These are phyloP conservation scores for Symbiodinium natans DNA, from an alignment of 73 alveolate genomes.

Conservation along the genomic window DNA sequence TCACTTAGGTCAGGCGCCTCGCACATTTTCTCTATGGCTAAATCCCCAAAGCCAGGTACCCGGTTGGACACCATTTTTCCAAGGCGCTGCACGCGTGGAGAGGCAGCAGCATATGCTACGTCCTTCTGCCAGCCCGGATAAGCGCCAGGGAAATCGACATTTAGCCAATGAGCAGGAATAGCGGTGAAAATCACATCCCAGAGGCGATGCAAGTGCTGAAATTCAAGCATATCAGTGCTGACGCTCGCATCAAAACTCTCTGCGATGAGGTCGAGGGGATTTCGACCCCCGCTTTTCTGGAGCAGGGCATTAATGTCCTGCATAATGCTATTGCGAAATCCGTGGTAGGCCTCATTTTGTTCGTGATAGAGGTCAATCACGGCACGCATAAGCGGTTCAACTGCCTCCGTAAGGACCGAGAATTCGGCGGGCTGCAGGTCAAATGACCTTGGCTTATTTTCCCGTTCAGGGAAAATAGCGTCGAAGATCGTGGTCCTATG, in stretches of 20 bases:
- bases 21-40: neutral
- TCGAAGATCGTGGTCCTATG: slow-evolving; percentile 30
- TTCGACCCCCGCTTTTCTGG: neutral
- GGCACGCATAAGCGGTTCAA: neutral
- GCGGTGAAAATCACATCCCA: slow-evolving; percentile 2
- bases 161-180: neutral
- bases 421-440: slow-evolving; percentile 16
- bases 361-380: neutral
- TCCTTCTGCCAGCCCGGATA: slow-evolving; percentile 14
- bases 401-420: neutral
- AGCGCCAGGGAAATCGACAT: too few relatives aligned
- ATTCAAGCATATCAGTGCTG: slow-evolving; percentile 4
- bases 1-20: neutral
- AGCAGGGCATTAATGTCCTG: neutral
- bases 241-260: slow-evolving; percentile 11
- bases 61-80: neutral
- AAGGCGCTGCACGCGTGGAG: neutral
- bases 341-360: slow-evolving; percentile 5
- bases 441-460: slow-evolving; percentile 21
- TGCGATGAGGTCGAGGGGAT: neutral
- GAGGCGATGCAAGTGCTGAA: neutral
- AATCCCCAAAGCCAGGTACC: neutral
- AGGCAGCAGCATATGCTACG: neutral
- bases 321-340: neutral
- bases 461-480: slow-evolving; percentile 21